These are phyloP conservation scores for Pichia cactophila DNA, from an alignment of 1,139 yeast species.

Conservation along the genomic window DNA sequence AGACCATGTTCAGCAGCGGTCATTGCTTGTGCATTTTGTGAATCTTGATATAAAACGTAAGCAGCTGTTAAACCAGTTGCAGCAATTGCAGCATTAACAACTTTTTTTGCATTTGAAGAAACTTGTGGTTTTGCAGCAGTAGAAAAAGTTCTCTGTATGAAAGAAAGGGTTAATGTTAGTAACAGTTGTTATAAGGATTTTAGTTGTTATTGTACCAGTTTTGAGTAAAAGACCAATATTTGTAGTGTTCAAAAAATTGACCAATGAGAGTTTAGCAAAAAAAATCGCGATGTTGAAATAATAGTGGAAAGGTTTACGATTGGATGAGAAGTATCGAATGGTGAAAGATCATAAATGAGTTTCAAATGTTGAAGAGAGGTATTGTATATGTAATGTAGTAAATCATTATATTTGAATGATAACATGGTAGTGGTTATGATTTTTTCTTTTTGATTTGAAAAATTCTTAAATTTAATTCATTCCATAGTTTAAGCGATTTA, in stretches of 20 bases:
- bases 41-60: conserved; percentile 69
- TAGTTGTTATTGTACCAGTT: too few relatives aligned
- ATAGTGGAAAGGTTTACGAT: not conserved
- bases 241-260: not conserved
- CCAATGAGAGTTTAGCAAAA: not conserved
- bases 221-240: not conserved
- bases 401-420: too few relatives aligned
- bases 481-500: too few relatives aligned
- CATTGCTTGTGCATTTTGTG: conserved; percentile 88
- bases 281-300: conserved; percentile 1
- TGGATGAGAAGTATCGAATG: not conserved
- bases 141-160: conserved; percentile 25
- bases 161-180: not conserved
- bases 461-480: too few relatives aligned
- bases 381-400: too few relatives aligned
- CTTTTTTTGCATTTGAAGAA: conserved; percentile 44
- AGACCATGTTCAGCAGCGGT: conserved; percentile 99
- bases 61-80: conserved; percentile 66
- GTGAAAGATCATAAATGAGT: too few relatives aligned
- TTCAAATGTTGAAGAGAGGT: too few relatives aligned
- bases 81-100: conserved; percentile 59
- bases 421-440: too few relatives aligned
- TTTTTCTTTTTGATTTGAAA: too few relatives aligned
- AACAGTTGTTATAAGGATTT: not conserved
- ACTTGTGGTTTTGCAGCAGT: conserved; percentile 29